Evolutionary conservation across 2,329 filamentous ascomycete species (phyloP).

Genomic region (Rutstroemia sp.): DNA sequence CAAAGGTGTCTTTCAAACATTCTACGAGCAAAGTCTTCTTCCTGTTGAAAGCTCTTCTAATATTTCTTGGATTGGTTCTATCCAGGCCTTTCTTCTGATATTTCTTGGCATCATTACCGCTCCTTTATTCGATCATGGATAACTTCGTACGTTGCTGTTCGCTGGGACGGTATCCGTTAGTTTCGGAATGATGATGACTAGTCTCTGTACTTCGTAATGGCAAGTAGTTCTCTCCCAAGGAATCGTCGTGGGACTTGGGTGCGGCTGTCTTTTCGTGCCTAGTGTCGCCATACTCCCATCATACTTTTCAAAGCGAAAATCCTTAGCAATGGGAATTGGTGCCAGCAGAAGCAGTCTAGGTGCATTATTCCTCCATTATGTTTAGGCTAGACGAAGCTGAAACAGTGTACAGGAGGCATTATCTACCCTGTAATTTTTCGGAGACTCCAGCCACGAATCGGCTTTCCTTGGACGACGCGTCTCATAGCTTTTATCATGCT

Average conservation of each 20-base stretch:
- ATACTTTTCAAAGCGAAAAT: conserved; percentile 36
- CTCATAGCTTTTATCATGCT: neutral
- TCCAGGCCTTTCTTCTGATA: conserved; percentile 43
- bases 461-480: neutral
- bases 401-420: conserved; percentile 32
- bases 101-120: conserved; percentile 49
- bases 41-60: conserved; percentile 37
- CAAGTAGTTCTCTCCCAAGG: conserved; percentile 47
- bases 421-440: conserved; percentile 45
- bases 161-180: conserved; percentile 24
- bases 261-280: conserved; percentile 1
- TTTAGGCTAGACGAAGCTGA: neutral
- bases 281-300: conserved; percentile 32
- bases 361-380: neutral
- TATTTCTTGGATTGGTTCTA: conserved; percentile 51
- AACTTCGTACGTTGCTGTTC: conserved; percentile 26
- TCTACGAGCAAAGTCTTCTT: conserved; percentile 43
- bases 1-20: conserved; percentile 45
- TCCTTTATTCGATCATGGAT: conserved; percentile 45
- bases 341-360: conserved; percentile 35
- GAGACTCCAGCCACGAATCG: neutral
- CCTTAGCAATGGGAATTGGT: conserved; percentile 38
- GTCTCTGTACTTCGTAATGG: conserved; percentile 37
- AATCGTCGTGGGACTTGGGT: conserved; percentile 39
- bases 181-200: conserved; percentile 33